Base-by-base conservation (phyloP, 2,329 filamentous ascomycete species). In the Ophiostoma novo-ulmi region DNA sequence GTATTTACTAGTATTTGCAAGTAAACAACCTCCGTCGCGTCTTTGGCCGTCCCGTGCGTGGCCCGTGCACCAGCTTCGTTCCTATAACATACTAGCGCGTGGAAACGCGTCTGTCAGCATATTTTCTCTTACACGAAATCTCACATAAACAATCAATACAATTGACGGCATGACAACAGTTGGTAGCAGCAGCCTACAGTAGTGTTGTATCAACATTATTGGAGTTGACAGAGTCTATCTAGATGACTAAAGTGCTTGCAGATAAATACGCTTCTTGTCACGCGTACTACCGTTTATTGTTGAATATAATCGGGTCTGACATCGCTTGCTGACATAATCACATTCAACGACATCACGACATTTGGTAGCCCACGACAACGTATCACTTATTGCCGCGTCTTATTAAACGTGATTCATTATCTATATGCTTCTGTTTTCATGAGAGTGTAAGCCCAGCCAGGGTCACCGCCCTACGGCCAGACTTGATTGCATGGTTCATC, bases 1-100 rank as follows among this genome's bases (percentile, higher is more conserved):
- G 38, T 39, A 39, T 39, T 39, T 39, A 39, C 44, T 48, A 48
- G 44, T 48, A 48, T 48, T 22, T 38, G 10, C 11, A 39, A 38
- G 65, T 68, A 64, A 68, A 64, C 66, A 31, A 48, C 55, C 58
- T 58, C 31, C n/a, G 71, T 67, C 67, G 71, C 71, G 69, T 72
- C 69, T 67, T 52, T 61, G 58, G 38, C 38, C 65, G 64, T 58
- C 20, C 1, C 20, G 17, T 64, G 72, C 14, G 17, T 64, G 71
- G 72, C 52, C 70, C 65, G 71, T 74, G 73, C 71, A n/a, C 71
- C 8, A 73, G 70, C 72, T 74, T 11, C 67, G 35, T 69, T 69
- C 72, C 68, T 63, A 22, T 61, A 68, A 1, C 1, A 26, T 67
- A 67, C 73, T 74, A 74, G 73, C 71, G 73, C 70, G 71, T 70